Base-by-base conservation (phyloP, 148 eudicot genomes). In the Gaultheria prostrata region DNA sequence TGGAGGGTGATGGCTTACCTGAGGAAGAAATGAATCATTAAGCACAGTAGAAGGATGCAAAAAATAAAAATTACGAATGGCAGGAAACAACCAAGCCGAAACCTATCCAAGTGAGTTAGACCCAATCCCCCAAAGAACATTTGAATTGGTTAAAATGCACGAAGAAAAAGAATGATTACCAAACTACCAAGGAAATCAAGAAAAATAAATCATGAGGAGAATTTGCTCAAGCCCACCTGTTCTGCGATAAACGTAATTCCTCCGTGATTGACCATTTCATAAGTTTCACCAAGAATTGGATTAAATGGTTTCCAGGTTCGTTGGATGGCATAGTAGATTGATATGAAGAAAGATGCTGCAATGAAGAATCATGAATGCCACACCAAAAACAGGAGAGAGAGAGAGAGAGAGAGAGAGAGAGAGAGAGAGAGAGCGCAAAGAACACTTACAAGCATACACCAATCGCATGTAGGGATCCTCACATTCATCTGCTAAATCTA, bases 1-100 rank as follows among this genome's bases (percentile, higher is more conserved):
- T 32, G 99, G 99, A 85, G 99, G 99, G 87, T 97, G 99, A 88
- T 97, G 99, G 87, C 99, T 91, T 77, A 97, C 99, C 99, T 97
- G 89, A 53, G 78, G 2, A 46, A 35, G 17, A 49, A 35, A 24
- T 39, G 28, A 80, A 57, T 20, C 49, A 57, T 50, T 81, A 61
- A 24, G 24, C 21, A 13, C 48, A 39, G 77, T 33, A 51, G 5
- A 3, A 50, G 0, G 6, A 63, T 20, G 63, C 39, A 49, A 2
- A 6, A 71, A 51, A 79, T 15, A 2, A 33, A 71, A 49, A n/a
- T 4, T 11, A 67, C 2, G 4, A 28, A 28, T 67, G 35, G 32
- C 1, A 67, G 14, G 28, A 63, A 30, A 67, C n/a, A 53, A 12
- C 17, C 72, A 28, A 67, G 33, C 39, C 2, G 8, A 35, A 67